Conservation (phyloP, 1,284 basidiomycete species). For the Ceratobasidium sp. region DNA sequence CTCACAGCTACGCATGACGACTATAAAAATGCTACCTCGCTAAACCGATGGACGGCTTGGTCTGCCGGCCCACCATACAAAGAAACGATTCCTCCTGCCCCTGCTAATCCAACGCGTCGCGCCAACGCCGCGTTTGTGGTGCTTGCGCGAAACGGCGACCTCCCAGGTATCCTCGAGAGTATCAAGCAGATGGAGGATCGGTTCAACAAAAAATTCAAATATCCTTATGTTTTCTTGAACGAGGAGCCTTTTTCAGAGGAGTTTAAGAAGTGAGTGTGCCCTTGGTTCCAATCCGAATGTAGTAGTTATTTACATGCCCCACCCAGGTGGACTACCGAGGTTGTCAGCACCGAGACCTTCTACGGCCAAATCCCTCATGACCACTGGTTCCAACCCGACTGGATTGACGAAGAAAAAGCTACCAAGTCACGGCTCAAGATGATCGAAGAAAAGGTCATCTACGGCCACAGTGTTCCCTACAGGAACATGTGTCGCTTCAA, state of each 20-base stretch:
- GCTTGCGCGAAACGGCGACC: constrained; percentile 62
- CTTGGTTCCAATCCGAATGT: background rate
- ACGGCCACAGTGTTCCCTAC: constrained; percentile 69
- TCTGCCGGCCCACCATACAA: constrained; percentile 45
- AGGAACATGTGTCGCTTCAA: constrained; percentile 96
- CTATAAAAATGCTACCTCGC: constrained; percentile 58
- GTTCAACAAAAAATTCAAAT: constrained; percentile 87
- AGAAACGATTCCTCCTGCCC: constrained; percentile 40
- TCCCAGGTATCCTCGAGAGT: constrained; percentile 67
- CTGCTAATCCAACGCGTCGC: constrained; percentile 46
- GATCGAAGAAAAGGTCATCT: constrained; percentile 85
- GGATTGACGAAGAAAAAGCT: constrained; percentile 81
- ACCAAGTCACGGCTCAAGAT: constrained; percentile 71
- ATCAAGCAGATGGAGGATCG: constrained; percentile 84
- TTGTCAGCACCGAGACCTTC: constrained; percentile 75
- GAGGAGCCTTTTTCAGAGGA: constrained; percentile 81
- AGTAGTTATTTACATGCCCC: background rate
- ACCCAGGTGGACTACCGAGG: constrained; percentile 65
- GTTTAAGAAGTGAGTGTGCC: constrained; percentile 72
- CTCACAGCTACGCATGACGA: constrained; percentile 59
- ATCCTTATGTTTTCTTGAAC: constrained; percentile 90
- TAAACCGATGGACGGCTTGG: constrained; percentile 49
- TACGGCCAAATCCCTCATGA: constrained; percentile 83
- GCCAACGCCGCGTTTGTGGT: constrained; percentile 63
- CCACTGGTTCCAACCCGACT: constrained; percentile 88